Base-by-base conservation (phyloP, 352 stramenopile genomes). In the Phytophthora cactorum region DNA sequence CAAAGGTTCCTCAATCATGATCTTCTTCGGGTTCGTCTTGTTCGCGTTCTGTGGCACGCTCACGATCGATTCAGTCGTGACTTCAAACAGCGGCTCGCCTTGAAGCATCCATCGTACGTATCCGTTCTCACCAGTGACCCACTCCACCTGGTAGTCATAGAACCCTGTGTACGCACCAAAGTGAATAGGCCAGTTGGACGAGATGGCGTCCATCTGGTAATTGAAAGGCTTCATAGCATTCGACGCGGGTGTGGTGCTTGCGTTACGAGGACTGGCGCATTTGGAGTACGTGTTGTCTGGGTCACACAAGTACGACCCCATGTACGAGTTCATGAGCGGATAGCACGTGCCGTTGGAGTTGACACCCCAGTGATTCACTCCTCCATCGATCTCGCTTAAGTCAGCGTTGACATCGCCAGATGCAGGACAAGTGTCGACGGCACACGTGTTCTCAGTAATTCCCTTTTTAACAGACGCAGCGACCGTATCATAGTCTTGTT, bases 1-100 rank as follows among this genome's bases (percentile, higher is more conserved):
- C 79, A 96, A 92, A 0, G 96, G 95, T 61, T 99, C 96, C 43
- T 94, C 83, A 0, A 91, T 39, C 82, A 90, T 88, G 1, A 89
- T 52, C 52, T 91, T 93, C 25, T 74, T 41, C 4, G 81, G 84
- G 31, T 93, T 93, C 2, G 51, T 59, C 22, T 76, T 85, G 9
- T 65, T 66, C 0, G 9, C 25, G 44, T 86, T n/a, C n/a, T n/a
- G n/a, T n/a, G n/a, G n/a, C n/a, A n/a, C n/a, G 15, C 86, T 74
- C 4, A 65, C 52, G 60, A 93, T 72, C 8, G 82, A 46, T 0
- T 84, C 67, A 0, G 78, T 62, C 4, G 82, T 73, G 27, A 93
- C 63, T 47, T 91, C 85, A 34, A 89, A 93, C 9, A 93, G 52
- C 3, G 77, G 75, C 8, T 69, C 50, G 2, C 78, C 75, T 1